Base-by-base conservation (phyloP, 208 protist species). In the Porcisia hertigi region DNA sequence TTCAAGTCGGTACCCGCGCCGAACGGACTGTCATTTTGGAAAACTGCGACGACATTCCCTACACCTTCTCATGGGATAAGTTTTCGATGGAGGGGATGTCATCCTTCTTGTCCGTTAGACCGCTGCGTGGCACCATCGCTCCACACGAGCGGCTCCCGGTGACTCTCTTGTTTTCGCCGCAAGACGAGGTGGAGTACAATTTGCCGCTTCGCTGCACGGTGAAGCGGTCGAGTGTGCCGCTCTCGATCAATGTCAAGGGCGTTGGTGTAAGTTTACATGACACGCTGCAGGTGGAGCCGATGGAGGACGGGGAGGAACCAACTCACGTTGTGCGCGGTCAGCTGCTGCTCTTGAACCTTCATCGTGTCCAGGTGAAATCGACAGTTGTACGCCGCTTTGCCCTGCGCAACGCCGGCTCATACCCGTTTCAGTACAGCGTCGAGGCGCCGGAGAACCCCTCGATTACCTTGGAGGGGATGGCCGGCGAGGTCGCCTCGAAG, bases 171-270 rank as follows among this genome's bases (percentile, higher is more conserved):
- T 99, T 99, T 82, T 69, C 74, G 43, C 97, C 98, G 20, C 83
- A 90, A 67, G 86, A 93, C 18, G 98, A 99, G 85, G 90, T 94
- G 73, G 79, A 82, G 73, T 98, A 97, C 83, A 99, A 99, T 81
- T 88, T 95, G 45, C 96, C 96, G 71, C 80, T 99, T 36, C 72
- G 88, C 43, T 98, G 96, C 81, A 69, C 75, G 20, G 89, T 99
- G 12, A 98, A 98, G 85, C 96, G 97, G 69, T 93, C 96, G 64
- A 96, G 92, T 64, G 88, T 91, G 67, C 88, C 90, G 41, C 84
- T 99, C 47, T 96, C 88, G 18, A 91, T 98, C 77, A 99, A 99
- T 89, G 90, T 99, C 41, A 99, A 99, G 86, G 98, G 98, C 58
- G 94, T 98, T 63, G 98, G 98, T 30, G 94, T 98, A 71, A 80